These are phyloP conservation scores for Tylopilus microsporus DNA, from an alignment of 1,284 basidiomycete genomes.

Conservation along the genomic window DNA sequence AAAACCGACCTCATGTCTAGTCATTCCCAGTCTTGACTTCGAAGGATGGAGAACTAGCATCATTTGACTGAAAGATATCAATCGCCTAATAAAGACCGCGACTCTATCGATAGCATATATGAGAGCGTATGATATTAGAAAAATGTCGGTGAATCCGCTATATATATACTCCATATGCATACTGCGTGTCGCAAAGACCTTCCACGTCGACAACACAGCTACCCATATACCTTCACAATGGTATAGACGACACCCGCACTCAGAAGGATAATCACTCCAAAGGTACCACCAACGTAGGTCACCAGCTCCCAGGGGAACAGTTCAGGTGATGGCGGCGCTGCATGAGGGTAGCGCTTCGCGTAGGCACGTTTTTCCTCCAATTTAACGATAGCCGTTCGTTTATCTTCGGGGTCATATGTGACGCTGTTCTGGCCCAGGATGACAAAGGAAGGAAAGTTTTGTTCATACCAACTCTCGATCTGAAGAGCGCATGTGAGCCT, in stretches of 20 bases:
- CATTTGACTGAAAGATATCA: too few relatives aligned
- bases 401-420: constrained; percentile 25
- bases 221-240: constrained; percentile 32
- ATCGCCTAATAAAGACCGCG: too few relatives aligned
- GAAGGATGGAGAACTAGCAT: too few relatives aligned
- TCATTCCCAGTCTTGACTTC: too few relatives aligned
- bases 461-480: constrained; percentile 92
- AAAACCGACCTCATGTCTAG: too few relatives aligned
- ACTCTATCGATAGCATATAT: too few relatives aligned
- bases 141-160: too few relatives aligned
- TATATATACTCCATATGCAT: too few relatives aligned
- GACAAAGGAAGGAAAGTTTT: constrained; percentile 84
- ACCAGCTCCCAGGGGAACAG: constrained; percentile 35
- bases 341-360: constrained; percentile 15
- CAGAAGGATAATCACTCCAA: constrained; percentile 38
- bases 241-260: constrained; percentile 32
- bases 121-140: too few relatives aligned
- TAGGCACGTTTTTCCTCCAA: constrained; percentile 39
- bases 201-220: background rate
- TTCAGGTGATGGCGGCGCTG: constrained; percentile 9
- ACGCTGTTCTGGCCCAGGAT: constrained; percentile 36
- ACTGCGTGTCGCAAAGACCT: too few relatives aligned
- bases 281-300: constrained; percentile 39
- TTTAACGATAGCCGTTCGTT: constrained; percentile 25
- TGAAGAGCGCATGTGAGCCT: constrained; percentile 29